phyloP scores from a whole-genome alignment of 192 early-diverging fungal species.

The Spizellomyces sp. region DNA sequence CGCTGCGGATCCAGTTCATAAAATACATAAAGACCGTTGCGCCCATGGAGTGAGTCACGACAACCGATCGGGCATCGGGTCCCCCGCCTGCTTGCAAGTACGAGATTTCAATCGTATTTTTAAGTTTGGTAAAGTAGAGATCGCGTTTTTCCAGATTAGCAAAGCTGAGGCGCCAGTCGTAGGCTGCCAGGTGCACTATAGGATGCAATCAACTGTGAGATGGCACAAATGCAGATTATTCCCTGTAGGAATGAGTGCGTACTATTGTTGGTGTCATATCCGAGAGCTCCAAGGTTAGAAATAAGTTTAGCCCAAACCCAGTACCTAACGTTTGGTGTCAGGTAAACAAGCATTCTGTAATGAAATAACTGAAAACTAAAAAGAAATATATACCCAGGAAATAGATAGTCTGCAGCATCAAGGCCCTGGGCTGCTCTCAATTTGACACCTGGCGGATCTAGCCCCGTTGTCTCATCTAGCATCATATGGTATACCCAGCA shows the following conservation, averaged over 20 bases:
- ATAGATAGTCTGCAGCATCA: slow-evolving; percentile 89
- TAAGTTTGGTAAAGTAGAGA: slow-evolving; percentile 78
- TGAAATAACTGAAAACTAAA: neutral
- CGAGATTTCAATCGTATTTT: slow-evolving; percentile 68
- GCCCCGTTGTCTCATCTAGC: slow-evolving; percentile 78
- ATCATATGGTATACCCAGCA: slow-evolving; percentile 85
- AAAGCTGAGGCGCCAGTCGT: slow-evolving; percentile 88
- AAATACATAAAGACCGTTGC: slow-evolving; percentile 76
- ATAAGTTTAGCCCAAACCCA: slow-evolving; percentile 84
- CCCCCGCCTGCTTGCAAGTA: slow-evolving; percentile 21
- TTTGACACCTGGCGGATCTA: slow-evolving; percentile 81
- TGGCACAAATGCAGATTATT: neutral
- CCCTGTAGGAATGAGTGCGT: neutral
- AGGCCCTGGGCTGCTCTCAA: slow-evolving; percentile 82
- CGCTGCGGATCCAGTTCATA: slow-evolving; percentile 81
- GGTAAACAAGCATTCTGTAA: neutral
- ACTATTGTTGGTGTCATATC: slow-evolving; percentile 84
- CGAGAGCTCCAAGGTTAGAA: slow-evolving; percentile 78
- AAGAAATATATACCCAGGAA: slow-evolving; percentile 64
- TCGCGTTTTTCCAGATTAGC: slow-evolving; percentile 80
- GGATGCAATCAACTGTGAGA: neutral
- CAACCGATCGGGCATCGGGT: slow-evolving; percentile 52
- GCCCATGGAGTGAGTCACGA: slow-evolving; percentile 75
- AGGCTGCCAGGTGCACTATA: slow-evolving; percentile 74
- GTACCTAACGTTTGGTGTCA: slow-evolving; percentile 48